Percentiles rank a stretch among this genome's conserved stretches.
These are phyloP conservation scores for Rhodotorula sp. DNA, from an alignment of 1,284 basidiomycete genomes.

Conservation along the genomic window DNA sequence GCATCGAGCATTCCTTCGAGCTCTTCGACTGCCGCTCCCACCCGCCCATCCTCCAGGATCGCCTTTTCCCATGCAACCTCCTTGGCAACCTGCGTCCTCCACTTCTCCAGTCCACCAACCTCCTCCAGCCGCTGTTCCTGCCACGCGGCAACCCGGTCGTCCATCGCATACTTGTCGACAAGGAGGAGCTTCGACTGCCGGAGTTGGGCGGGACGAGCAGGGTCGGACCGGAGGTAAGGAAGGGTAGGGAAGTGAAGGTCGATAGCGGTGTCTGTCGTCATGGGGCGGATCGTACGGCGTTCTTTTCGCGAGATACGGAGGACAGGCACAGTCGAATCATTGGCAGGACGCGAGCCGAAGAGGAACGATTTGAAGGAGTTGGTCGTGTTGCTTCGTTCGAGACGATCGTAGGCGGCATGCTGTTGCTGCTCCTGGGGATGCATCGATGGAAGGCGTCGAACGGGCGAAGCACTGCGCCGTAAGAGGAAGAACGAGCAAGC, in stretches of 20 bases:
- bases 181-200: constrained; percentile 5
- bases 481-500: too few relatives aligned
- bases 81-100: constrained; percentile 5
- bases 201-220: background rate
- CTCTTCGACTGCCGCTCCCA: background rate
- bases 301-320: background rate
- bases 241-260: background rate
- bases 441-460: too few relatives aligned
- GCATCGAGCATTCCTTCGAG: background rate
- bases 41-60: background rate
- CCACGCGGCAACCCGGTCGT: constrained; percentile 14
- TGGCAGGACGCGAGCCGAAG: background rate
- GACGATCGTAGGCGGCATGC: background rate
- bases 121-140: background rate
- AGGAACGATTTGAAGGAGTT: constrained; percentile 10
- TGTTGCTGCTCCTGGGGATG: background rate
- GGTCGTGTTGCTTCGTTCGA: constrained; percentile 12
- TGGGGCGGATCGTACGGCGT: background rate
- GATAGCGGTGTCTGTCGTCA: background rate
- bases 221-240: background rate
- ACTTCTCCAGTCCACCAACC: constrained; percentile 5
- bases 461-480: too few relatives aligned
- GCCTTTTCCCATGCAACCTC: constrained; percentile 1
- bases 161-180: background rate
- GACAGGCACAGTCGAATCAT: background rate